phyloP scores from a whole-genome alignment of 2,329 filamentous ascomycete species.

The Fonsecaea erecta region DNA sequence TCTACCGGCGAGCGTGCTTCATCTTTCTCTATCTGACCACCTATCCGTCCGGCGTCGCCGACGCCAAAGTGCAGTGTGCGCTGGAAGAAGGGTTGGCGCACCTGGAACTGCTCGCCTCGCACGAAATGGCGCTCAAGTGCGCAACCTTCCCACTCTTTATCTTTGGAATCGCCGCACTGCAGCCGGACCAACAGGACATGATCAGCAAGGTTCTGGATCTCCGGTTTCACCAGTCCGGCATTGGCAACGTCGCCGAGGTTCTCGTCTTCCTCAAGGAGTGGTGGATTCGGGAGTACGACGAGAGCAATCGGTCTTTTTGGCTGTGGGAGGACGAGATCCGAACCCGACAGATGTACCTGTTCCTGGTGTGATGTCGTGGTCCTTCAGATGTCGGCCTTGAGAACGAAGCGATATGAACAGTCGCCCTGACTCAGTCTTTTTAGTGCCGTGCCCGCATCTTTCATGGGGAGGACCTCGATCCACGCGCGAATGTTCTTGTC shows the following conservation, averaged over 20 bases:
- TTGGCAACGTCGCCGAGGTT: not conserved
- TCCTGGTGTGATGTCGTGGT: not conserved
- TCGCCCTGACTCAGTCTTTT: not conserved
- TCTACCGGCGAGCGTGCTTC: not conserved
- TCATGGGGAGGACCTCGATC: conserved; percentile 50
- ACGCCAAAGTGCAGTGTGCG: not conserved
- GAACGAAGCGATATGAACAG: not conserved
- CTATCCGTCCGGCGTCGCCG: not conserved
- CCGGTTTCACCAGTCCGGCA: not conserved
- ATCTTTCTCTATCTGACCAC: not conserved
- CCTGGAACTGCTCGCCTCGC: not conserved
- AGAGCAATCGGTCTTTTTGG: not conserved
- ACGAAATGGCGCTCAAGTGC: not conserved
- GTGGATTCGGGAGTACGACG: not conserved
- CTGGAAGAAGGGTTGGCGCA: not conserved
- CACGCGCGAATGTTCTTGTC: conserved; percentile 50
- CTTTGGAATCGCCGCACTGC: not conserved
- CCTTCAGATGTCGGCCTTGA: not conserved
- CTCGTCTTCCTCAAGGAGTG: not conserved
- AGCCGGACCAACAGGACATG: not conserved
- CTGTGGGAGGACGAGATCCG: not conserved
- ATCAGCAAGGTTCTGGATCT: not conserved
- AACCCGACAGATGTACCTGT: not conserved
- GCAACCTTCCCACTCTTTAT: not conserved
- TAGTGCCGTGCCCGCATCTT: conserved; percentile 47